phyloP scores from a whole-genome alignment of 2,329 filamentous ascomycete species.

The Nannizzia gypsea region DNA sequence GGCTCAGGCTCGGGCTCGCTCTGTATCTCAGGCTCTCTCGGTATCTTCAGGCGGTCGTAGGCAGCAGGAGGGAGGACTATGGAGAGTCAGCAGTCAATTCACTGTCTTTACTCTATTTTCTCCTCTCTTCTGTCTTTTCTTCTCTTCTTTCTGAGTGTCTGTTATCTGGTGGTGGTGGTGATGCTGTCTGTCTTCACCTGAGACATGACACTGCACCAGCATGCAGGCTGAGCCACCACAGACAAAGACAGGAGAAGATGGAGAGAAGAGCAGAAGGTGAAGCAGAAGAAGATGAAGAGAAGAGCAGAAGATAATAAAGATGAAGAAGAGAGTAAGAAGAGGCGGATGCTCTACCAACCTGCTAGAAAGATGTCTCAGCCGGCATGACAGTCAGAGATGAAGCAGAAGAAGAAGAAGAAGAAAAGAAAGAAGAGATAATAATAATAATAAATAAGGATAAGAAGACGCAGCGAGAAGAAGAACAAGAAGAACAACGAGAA shows the following conservation, averaged over 20 bases:
- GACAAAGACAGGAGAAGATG: not conserved
- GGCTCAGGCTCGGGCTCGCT: not conserved
- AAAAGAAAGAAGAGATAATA: too few species aligned
- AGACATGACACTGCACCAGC: not conserved
- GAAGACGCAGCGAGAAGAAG: too few species aligned
- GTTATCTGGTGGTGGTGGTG: not conserved
- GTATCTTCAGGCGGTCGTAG: not conserved
- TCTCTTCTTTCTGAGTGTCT: not conserved
- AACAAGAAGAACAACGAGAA: too few species aligned
- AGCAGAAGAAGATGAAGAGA: not conserved
- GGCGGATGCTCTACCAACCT: not conserved
- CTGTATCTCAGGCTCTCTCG: not conserved
- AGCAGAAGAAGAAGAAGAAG: not conserved
- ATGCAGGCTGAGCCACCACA: not conserved
- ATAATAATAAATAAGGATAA: too few species aligned
- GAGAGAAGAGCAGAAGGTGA: not conserved
- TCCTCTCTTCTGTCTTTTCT: not conserved
- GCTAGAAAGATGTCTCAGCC: slow-evolving; percentile 1
- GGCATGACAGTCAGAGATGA: not conserved
- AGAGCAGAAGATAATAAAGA: not conserved
- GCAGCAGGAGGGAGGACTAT: not conserved
- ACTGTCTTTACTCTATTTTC: not conserved
- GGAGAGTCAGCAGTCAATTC: not conserved
- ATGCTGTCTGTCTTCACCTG: not conserved
- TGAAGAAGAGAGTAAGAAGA: not conserved